phyloP scores from a whole-genome alignment of 495 filamentous ascomycete genomes.

The Trichoderma gamsii region DNA sequence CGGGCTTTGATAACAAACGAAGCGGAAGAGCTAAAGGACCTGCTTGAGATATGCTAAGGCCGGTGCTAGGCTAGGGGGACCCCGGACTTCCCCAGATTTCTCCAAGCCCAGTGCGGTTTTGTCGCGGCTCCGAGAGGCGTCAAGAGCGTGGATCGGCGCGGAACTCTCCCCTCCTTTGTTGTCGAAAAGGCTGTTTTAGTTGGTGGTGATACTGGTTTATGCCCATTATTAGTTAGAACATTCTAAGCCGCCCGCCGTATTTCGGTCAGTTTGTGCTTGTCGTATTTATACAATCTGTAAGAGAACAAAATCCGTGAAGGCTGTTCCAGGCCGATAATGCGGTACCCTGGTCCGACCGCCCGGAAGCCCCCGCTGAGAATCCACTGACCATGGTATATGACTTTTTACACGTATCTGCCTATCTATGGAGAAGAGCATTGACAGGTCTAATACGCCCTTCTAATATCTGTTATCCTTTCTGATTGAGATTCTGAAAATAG shows the following conservation, averaged over 20 bases:
- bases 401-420: neutral
- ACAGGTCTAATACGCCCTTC: neutral
- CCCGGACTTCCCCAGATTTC: conserved; percentile 14
- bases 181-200: neutral
- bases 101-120: neutral
- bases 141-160: neutral
- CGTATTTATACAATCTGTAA: neutral
- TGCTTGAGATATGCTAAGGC: neutral
- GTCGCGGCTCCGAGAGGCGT: neutral
- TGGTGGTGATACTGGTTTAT: neutral
- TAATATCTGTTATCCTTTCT: neutral
- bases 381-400: neutral
- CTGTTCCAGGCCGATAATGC: no score
- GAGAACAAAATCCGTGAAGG: no score
- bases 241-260: neutral
- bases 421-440: neutral
- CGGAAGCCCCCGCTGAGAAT: neutral
- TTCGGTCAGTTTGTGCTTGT: neutral
- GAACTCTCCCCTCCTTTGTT: neutral
- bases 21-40: neutral
- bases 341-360: neutral
- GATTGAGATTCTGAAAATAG: neutral
- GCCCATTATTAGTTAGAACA: neutral
- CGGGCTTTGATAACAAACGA: neutral
- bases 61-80: conserved; percentile 7